Base-by-base conservation (phyloP, 2,329 filamentous ascomycete species). In the Pestalotiopsis sp. region DNA sequence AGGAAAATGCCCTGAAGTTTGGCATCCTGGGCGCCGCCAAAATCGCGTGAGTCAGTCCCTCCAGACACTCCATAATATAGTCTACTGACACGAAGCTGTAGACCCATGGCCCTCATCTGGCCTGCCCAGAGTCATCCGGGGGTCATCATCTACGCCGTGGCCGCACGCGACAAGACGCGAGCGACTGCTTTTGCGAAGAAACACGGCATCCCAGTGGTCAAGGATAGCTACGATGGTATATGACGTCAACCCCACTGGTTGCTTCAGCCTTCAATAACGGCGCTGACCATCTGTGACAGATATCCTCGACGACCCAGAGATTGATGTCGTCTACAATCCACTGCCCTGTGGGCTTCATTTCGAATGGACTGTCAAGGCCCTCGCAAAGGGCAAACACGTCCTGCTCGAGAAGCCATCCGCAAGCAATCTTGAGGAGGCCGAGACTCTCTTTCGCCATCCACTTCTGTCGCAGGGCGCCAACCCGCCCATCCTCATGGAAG, bases 351-450 rank as follows among this genome's bases (percentile, higher is more conserved):
- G 71, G 2, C 68, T 77, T 23, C 76, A 78, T 41, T 75, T 70
- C 60, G 79, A 82, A 73, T 85, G 81, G 79, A 78, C 81, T n/a
- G 68, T 81, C 13, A 77, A 80, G 57, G 75, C 81, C 4, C 71
- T 85, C 31, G 69, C 71, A 3, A 80, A 79, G 2, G 80, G 80
- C 7, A 85, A 84, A 66, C 82, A 84, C 69, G 82, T 85, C 23
- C 77, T 84, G 0, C 74, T 84, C 11, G 83, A 85, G 70, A 85
- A 85, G 70, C 83, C 83, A 0, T 75, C 79, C 1, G 76, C 75
- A 6, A 77, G 78, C 7, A 83, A 83, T 70, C 71, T 77, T 1
- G 68, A 63, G 0, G 80, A 84, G 72, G 81, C 81, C 0, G 65
- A 68, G 1, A 69, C 68, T 0, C 73, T 83, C 7, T 82, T 82